These are phyloP conservation scores for Chenopodium album DNA, from an alignment of 148 eudicot genomes.

Conservation along the genomic window DNA sequence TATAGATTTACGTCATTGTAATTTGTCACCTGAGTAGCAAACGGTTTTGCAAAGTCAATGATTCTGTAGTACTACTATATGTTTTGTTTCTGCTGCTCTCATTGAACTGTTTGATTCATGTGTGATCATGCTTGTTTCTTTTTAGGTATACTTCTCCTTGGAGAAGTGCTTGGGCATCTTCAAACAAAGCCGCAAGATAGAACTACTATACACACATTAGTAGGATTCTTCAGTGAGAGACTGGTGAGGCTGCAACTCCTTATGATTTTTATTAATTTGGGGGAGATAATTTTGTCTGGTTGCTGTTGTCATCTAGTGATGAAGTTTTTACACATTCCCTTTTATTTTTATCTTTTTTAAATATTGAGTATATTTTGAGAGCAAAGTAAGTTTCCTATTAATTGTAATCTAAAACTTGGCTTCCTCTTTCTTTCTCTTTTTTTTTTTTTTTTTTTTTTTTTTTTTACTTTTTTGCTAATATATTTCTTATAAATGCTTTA, in stretches of 20 bases:
- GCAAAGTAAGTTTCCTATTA: background rate
- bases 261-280: background rate
- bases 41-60: background rate
- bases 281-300: background rate
- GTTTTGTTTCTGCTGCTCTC: background rate
- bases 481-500: background rate
- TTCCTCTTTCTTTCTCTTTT: background rate
- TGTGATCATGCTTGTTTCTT: background rate
- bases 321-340: background rate
- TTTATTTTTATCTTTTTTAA: background rate
- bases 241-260: constrained; percentile 59
- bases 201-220: constrained; percentile 58
- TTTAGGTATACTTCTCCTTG: constrained; percentile 80
- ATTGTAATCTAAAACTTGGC: background rate
- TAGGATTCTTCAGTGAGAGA: constrained; percentile 73
- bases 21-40: background rate
- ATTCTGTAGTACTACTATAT: background rate
- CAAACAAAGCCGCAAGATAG: constrained; percentile 53
- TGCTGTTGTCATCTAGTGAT: background rate
- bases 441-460: background rate
- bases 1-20: background rate
- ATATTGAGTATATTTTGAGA: background rate
- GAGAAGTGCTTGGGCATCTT: constrained; percentile 63
- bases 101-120: background rate
- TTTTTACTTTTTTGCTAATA: background rate